Conservation (phyloP, 805 yeast genomes). For the Candida maris region DNA sequence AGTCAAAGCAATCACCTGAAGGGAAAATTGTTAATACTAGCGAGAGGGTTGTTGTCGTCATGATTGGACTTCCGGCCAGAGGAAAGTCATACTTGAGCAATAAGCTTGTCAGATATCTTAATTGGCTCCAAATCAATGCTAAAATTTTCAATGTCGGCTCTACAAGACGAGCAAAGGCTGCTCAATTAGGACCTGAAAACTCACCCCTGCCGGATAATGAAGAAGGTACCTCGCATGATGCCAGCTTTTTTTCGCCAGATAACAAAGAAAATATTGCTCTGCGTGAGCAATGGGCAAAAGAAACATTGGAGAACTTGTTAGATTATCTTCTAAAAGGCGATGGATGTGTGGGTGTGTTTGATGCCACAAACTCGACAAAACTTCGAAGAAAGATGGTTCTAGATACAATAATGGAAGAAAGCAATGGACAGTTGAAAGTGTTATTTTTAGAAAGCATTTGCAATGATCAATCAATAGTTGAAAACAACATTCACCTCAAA, state of each 20-base stretch:
- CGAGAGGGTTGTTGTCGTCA: conserved; percentile 85
- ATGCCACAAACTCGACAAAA: conserved; percentile 77
- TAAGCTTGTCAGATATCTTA: conserved; percentile 82
- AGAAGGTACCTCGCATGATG: conserved; percentile 51
- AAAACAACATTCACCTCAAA: conserved; percentile 77
- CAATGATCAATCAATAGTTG: conserved; percentile 71
- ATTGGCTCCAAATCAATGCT: conserved; percentile 91
- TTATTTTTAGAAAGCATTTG: conserved; percentile 85
- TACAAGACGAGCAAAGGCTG: conserved; percentile 75
- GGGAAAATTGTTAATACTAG: conserved; percentile 51
- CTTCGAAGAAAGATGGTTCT: conserved; percentile 58
- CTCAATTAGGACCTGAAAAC: conserved; percentile 63
- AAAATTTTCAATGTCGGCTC: conserved; percentile 94
- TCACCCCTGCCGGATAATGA: conserved; percentile 52
- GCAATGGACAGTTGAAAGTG: conserved; percentile 66
- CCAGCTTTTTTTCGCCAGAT: conserved; percentile 82
- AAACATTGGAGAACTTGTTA: conserved; percentile 77
- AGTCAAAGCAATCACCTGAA: conserved; percentile 75
- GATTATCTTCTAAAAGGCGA: conserved; percentile 76
- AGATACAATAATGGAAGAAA: conserved; percentile 51
- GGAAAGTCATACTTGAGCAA: conserved; percentile 94
- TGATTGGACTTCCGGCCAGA: conserved; percentile 95
- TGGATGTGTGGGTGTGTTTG: conserved; percentile 91
- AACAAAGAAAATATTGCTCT: conserved; percentile 59
- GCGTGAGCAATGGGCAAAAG: conserved; percentile 95